Evolutionary conservation across 331 rosid species (phyloP), one percentile per base, ranked within the genome.

Genomic region (Cydonia oblonga): DNA sequence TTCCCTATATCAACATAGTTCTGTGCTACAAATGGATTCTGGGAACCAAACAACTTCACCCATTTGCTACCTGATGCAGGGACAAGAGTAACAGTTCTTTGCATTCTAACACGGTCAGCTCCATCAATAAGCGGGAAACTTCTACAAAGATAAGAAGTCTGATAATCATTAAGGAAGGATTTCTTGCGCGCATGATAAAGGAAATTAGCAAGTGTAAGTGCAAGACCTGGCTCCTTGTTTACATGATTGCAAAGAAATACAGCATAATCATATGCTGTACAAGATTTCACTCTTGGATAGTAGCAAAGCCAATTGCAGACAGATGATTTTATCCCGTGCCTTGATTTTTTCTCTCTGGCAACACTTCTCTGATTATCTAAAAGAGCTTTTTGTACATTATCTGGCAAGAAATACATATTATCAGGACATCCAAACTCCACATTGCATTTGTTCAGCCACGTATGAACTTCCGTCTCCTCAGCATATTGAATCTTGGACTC

Each of bases 381-480:
- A 11, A 40, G 54, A 15, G 54, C 54, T 16, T 53, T 53, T 3
- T 53, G 63, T 23, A 15, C 16, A 0, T 5, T 57, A 29, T 15
- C 30, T 16, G 63, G 77, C 28, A 73, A 8, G 61, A 73, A 62
- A 46, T 19, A 73, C 9, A 63, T n/a, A 24, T 23, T 58, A 44
- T 6, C 54, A 16, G 14, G 69, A 63, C 46, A 73, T 29, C 77
- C 70, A n/a, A 73, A 73, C 51, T 44, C 46, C 62, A 63, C 24
- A 63, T 63, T 73, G 64, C 77, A 73, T 33, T 44, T 42, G 32
- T 18, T 61, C 46, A 73, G 23, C 77, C 77, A 73, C 10, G 42
- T n/a, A 23, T 63, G 70, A 62, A 73, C 7, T 30, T 73, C 46
- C 13, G 1, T 18, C 24, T 9, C 14, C 30, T 0, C 11, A 62